Evolutionary conservation across 345 rosid genomes (phyloP).

Genomic region (Eucalyptus tenuipes): DNA sequence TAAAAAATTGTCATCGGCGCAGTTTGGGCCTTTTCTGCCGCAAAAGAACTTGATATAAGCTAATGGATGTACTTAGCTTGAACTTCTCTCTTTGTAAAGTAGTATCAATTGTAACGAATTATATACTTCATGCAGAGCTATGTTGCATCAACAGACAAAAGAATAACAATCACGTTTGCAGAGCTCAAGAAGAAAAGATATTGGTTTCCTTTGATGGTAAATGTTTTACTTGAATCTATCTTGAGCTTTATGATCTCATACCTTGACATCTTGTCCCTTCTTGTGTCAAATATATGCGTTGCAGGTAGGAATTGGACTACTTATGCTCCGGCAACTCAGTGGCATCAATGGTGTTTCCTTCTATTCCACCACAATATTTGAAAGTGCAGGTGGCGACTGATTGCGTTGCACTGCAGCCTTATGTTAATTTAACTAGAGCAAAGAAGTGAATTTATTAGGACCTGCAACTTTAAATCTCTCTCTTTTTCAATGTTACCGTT

Average conservation of each 20-base stretch:
- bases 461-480: not conserved
- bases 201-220: conserved; percentile 90
- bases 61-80: not conserved
- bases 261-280: not conserved
- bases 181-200: conserved; percentile 84
- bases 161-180: conserved; percentile 56
- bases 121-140: conserved; percentile 33
- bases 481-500: not conserved
- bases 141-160: conserved; percentile 66
- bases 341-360: conserved; percentile 90
- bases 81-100: not conserved
- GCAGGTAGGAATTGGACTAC: conserved; percentile 86
- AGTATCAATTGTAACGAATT: not conserved
- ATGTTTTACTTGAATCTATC: not conserved
- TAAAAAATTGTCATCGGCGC: not conserved
- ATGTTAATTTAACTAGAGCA: not conserved
- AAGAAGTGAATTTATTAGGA: not conserved
- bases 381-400: conserved; percentile 50
- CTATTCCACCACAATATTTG: conserved; percentile 84
- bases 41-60: not conserved
- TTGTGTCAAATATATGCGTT: not conserved
- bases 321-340: conserved; percentile 79
- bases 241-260: not conserved
- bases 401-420: not conserved
- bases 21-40: not conserved